Base-by-base conservation (phyloP, 495 filamentous ascomycete species). In the Cudoniella acicularis region DNA sequence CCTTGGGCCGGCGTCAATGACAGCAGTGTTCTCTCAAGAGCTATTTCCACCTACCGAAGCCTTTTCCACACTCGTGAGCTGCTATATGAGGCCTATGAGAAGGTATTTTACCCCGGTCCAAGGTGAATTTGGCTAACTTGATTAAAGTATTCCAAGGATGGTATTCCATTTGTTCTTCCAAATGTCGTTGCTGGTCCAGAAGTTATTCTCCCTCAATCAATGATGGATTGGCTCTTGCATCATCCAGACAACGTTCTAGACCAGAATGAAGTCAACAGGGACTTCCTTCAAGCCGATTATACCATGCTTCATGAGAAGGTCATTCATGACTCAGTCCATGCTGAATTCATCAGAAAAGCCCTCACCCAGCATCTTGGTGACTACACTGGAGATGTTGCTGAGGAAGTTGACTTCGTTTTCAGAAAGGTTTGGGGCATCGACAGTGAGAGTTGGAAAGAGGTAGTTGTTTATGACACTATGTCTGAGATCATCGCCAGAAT, bases 161-260 rank as follows among this genome's bases (percentile, higher is more conserved):
- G 59, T 49, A 58, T 68, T 23, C 57, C 68, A 2, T 79, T 71
- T 52, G 64, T 79, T 9, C 62, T 74, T 3, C 74, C 76, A 1
- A 73, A 74, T 58, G 64, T 71, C 20, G 61, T 71, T 36, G 72
- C 69, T 22, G 68, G 72, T 10, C 75, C 74, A 13, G 73, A 77
- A 54, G 67, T 81, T 1, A 45, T 78, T n/a, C 61, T 80, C 16
- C 77, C 78, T 1, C 63, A 63, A 1, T 60, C 69, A 17, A 68
- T 77, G 48, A 62, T 69, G 23, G 64, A 72, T 42, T 80, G 73
- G 66, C 70, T 79, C 23, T 55, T 71, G 21, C 70, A 75, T 24
- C 76, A 80, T 65, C 75, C 78, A 13, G 74, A 79, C 58, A 52
- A 64, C 16, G 64, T 73, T 16, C 65, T 80, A 3, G 54, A 64